Percentiles rank a stretch among this genome's conserved stretches.
Evolutionary conservation across 179 eudicot genomes (phyloP).

Genomic region (Sideroxylon spinosum): DNA sequence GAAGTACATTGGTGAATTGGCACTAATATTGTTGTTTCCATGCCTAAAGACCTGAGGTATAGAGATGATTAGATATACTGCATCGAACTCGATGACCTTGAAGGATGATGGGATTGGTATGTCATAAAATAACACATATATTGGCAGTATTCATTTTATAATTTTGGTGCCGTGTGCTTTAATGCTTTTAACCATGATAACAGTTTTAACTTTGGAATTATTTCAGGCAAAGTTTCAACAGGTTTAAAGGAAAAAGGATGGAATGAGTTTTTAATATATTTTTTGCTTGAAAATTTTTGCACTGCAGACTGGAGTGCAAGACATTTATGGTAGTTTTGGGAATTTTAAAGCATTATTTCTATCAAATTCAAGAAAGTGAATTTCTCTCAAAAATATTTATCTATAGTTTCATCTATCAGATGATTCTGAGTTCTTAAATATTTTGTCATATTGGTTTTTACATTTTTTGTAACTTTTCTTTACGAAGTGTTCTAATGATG

Average conservation of each 20-base stretch:
- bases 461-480: conserved; percentile 6
- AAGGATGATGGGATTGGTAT: too few relatives aligned
- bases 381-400: background rate
- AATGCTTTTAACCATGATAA: background rate
- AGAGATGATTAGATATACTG: too few relatives aligned
- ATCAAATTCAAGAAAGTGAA: conserved; percentile 1
- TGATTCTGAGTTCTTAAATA: too few relatives aligned
- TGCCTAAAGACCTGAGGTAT: too few relatives aligned
- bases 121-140: background rate
- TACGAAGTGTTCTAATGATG: background rate
- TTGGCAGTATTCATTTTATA: background rate
- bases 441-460: background rate
- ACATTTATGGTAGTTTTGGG: background rate
- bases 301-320: background rate
- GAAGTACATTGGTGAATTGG: too few relatives aligned
- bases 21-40: too few relatives aligned
- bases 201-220: background rate
- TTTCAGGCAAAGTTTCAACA: background rate
- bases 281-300: too few relatives aligned
- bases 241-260: background rate
- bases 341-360: conserved; percentile 4
- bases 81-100: too few relatives aligned
- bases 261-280: too few relatives aligned
- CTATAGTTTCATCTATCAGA: background rate
- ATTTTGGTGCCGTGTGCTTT: background rate